Base-by-base conservation (phyloP, 257 asterid species). In the Solanum bulbocastanum region DNA sequence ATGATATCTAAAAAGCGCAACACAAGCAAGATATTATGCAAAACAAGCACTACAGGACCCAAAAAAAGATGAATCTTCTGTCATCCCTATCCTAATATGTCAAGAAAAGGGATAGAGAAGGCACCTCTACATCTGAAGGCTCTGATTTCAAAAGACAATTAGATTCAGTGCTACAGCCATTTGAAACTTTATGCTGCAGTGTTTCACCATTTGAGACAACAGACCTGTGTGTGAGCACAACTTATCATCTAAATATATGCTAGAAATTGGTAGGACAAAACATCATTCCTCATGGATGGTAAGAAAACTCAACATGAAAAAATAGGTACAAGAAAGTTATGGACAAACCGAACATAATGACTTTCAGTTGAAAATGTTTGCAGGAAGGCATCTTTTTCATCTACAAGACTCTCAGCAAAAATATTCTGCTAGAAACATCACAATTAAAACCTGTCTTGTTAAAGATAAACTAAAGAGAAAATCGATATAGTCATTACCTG, bases 321-420 rank as follows among this genome's bases (percentile, higher is more conserved):
- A 81, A 15, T 15, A 81, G 66, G 84, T 25, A 81, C 25, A 27
- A 30, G 40, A 35, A 56, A 52, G n/a, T 22, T 76, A 65, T 2
- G 72, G 68, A 88, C 95, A 37, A 94, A 97, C 99, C 92, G 94
- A 33, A 97, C 75, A 91, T 92, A 95, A 83, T 91, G 88, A 74
- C 92, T 33, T 58, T 95, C 98, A 33, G 95, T 86, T 76, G 98
- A 92, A 92, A 97, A 96, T 15, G 98, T 94, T 88, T 91, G 93
- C 81, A 97, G 95, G 89, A 97, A 96, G 85, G 94, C 98, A 23
- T 95, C 95, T 91, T 95, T 97, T 86, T 83, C 92, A 92, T 92
- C 96, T 76, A 97, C 91, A 85, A 97, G 98, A 91, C 93, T 96
- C 87, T 95, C 97, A 87, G 93, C 99, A 90, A 97, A 96, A 81